Percentiles rank a stretch among this genome's conserved stretches.
phyloP scores from a whole-genome alignment of 73 alveolate species.

The Tetrahymena thermophila region DNA sequence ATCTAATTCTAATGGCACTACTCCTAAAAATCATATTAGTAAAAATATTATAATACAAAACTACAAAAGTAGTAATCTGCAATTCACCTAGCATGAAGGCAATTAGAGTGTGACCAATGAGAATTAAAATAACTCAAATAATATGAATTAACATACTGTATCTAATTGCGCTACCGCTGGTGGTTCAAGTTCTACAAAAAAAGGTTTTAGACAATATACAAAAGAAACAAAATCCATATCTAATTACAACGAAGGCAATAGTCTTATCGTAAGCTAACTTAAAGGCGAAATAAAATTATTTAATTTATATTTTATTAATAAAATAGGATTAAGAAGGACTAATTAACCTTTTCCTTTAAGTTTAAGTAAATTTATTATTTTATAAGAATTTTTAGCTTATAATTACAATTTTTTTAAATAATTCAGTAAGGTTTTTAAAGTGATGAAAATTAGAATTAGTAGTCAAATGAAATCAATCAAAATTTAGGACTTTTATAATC shows the following conservation, averaged over 20 bases:
- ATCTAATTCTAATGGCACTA: background rate
- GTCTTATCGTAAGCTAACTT: background rate
- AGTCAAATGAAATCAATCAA: background rate
- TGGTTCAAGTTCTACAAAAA: background rate
- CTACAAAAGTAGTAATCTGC: background rate
- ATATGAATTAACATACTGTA: background rate
- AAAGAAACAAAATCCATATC: background rate
- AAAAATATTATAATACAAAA: background rate
- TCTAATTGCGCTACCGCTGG: background rate
- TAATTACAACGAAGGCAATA: background rate
- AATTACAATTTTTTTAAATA: background rate
- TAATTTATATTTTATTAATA: no score
- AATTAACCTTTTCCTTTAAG: background rate
- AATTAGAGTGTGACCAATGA: background rate
- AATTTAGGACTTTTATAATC: background rate
- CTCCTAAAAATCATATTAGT: background rate
- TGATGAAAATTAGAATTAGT: background rate
- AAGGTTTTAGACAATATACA: background rate
- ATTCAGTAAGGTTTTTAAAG: background rate
- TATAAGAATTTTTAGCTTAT: background rate
- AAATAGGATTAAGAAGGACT: background rate
- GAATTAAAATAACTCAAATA: background rate
- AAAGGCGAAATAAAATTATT: background rate
- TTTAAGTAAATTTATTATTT: background rate
- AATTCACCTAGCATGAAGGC: background rate